Conservation (phyloP, 2,329 filamentous ascomycete species). For the Aspergillus luchuensis region DNA sequence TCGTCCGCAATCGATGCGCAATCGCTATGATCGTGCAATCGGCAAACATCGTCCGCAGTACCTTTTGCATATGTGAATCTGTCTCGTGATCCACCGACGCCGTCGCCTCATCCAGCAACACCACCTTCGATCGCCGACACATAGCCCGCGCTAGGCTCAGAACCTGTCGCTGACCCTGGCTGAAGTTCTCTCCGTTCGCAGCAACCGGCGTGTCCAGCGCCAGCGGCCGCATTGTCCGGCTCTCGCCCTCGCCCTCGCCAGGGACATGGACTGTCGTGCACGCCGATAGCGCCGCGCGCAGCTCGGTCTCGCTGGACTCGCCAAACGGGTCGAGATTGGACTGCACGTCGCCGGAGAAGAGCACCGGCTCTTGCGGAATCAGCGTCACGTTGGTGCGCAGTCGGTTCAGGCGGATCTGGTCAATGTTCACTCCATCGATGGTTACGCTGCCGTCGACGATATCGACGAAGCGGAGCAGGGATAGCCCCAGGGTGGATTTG, state of each 20-base stretch:
- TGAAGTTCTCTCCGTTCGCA: slow-evolving; percentile 50
- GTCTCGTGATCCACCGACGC: slow-evolving; percentile 64
- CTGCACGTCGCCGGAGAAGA: slow-evolving; percentile 61
- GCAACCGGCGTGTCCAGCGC: slow-evolving; percentile 56
- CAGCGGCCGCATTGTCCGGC: slow-evolving; percentile 28
- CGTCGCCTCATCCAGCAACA: slow-evolving; percentile 67
- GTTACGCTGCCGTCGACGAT: slow-evolving; percentile 54
- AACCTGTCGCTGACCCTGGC: slow-evolving; percentile 64
- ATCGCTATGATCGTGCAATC: slow-evolving; percentile 65
- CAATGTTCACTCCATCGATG: slow-evolving; percentile 60
- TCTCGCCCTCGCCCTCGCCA: slow-evolving; percentile 19
- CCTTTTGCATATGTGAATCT: slow-evolving; percentile 59
- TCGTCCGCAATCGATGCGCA: slow-evolving; percentile 66
- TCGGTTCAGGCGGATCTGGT: slow-evolving; percentile 52
- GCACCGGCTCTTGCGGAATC: slow-evolving; percentile 61
- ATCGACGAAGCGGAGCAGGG: slow-evolving; percentile 57
- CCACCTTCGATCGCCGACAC: slow-evolving; percentile 57
- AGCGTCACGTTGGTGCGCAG: slow-evolving; percentile 60
- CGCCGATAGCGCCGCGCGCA: slow-evolving; percentile 26
- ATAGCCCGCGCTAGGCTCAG: slow-evolving; percentile 63
- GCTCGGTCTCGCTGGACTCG: slow-evolving; percentile 54
- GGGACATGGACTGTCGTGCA: slow-evolving; percentile 40
- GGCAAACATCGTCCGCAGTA: slow-evolving; percentile 55
- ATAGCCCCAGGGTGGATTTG: slow-evolving; percentile 51
- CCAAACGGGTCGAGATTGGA: slow-evolving; percentile 62